These are phyloP conservation scores for Fusarium temperatum DNA, from an alignment of 2,329 filamentous ascomycete genomes.

Conservation along the genomic window DNA sequence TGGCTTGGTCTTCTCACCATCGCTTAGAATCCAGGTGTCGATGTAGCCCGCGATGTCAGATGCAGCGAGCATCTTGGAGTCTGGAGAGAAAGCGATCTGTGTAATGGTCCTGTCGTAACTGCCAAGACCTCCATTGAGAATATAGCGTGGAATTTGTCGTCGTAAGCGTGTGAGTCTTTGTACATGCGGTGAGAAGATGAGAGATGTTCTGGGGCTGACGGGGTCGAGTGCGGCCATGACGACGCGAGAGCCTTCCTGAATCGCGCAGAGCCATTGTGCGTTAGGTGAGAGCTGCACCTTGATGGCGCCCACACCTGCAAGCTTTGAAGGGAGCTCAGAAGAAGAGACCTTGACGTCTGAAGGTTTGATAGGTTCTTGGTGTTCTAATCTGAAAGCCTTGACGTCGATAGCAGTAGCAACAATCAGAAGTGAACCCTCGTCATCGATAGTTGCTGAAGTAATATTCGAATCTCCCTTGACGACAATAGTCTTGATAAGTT, in stretches of 20 bases:
- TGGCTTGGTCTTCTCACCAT: conserved; percentile 45
- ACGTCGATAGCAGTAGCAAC: conserved; percentile 78
- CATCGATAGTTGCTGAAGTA: conserved; percentile 75
- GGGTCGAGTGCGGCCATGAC: conserved; percentile 52
- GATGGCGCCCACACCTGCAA: conserved; percentile 72
- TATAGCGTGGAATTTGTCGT: conserved; percentile 63
- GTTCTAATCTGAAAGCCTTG: conserved; percentile 78
- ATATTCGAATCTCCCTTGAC: conserved; percentile 83
- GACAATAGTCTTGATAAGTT: conserved; percentile 74
- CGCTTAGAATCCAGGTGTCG: conserved; percentile 81
- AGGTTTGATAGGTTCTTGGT: conserved; percentile 57
- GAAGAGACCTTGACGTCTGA: conserved; percentile 76
- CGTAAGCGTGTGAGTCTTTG: conserved; percentile 62
- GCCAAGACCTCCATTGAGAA: conserved; percentile 73
- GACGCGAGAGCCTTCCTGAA: conserved; percentile 69
- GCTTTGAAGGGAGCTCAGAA: conserved; percentile 67
- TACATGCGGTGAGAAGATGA: conserved; percentile 47
- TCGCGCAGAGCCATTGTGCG: conserved; percentile 72
- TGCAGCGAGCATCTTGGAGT: conserved; percentile 80
- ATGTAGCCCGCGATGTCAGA: conserved; percentile 86
- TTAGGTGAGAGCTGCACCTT: conserved; percentile 75
- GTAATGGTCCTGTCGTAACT: conserved; percentile 80
- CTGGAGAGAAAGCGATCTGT: conserved; percentile 79
- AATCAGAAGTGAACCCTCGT: conserved; percentile 77
- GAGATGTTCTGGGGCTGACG: conserved; percentile 21